Percentiles rank a stretch among this genome's conserved stretches.
These are phyloP conservation scores for Baeospora myosura DNA, from an alignment of 1,284 basidiomycete genomes.

Conservation along the genomic window DNA sequence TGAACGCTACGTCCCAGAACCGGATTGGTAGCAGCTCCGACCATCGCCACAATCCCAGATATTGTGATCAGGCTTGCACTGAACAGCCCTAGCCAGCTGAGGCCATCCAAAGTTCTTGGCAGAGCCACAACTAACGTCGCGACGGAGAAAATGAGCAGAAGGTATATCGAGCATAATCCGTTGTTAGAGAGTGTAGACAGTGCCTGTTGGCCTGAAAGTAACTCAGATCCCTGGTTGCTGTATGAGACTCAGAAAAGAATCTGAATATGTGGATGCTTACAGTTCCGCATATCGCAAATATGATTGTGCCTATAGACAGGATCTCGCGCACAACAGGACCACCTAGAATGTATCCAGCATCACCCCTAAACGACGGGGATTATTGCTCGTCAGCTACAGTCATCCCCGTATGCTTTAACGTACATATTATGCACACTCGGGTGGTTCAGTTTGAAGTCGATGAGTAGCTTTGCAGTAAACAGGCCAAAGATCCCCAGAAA, in stretches of 20 bases:
- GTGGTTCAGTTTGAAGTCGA: conserved; percentile 53
- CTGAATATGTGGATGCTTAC: conserved; percentile 22
- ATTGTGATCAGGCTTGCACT: conserved; percentile 35
- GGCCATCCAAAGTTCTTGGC: conserved; percentile 38
- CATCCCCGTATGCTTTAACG: conserved; percentile 8
- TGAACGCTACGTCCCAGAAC: conserved; percentile 34
- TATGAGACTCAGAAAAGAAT: background rate
- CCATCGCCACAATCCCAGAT: conserved; percentile 40
- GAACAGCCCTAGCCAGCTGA: conserved; percentile 39
- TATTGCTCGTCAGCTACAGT: background rate
- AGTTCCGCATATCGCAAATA: conserved; percentile 41
- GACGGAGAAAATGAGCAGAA: conserved; percentile 38
- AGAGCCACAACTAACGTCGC: conserved; percentile 38
- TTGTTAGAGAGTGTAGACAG: conserved; percentile 40
- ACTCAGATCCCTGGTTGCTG: conserved; percentile 34
- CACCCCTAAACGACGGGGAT: conserved; percentile 26
- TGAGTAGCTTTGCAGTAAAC: conserved; percentile 45
- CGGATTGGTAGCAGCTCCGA: conserved; percentile 43
- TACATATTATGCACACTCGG: conserved; percentile 51
- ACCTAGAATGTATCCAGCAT: conserved; percentile 46
- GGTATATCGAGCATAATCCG: conserved; percentile 37
- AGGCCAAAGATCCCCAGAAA: conserved; percentile 48
- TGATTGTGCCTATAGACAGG: conserved; percentile 39
- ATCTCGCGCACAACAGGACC: conserved; percentile 44
- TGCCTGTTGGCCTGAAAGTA: conserved; percentile 45